phyloP scores from a whole-genome alignment of 495 filamentous ascomycete genomes.

The Penicillium diatomitis region DNA sequence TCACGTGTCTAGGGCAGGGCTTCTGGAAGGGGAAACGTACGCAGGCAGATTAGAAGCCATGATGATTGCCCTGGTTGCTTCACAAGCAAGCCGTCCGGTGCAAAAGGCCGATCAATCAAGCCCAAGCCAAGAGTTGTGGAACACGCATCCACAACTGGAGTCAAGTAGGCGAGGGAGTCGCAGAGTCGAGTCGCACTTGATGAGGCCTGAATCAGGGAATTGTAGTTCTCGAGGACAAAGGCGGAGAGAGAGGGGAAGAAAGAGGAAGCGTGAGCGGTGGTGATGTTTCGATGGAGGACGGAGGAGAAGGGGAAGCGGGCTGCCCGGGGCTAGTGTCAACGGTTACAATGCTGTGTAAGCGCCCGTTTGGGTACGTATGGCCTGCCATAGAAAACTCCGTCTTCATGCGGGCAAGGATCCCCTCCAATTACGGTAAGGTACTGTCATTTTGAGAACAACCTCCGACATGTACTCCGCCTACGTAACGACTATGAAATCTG shows the following conservation, averaged over 20 bases:
- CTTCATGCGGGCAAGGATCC: not conserved
- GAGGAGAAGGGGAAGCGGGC: constrained; percentile 13
- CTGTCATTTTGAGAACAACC: not conserved
- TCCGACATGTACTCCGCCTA: constrained; percentile 3
- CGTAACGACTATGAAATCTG: constrained; percentile 12
- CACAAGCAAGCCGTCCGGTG: constrained; percentile 22
- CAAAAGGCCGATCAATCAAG: constrained; percentile 36
- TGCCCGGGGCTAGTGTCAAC: not conserved
- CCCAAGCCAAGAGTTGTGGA: constrained; percentile 25
- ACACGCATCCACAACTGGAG: constrained; percentile 34
- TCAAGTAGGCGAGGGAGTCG: not conserved
- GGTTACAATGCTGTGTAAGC: not conserved
- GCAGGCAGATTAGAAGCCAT: constrained; percentile 55
- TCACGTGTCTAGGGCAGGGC: too few relatives aligned
- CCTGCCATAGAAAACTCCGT: not conserved
- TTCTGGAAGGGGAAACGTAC: constrained; percentile 29
- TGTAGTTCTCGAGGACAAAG: constrained; percentile 3
- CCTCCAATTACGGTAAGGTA: not conserved
- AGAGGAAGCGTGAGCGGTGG: not conserved
- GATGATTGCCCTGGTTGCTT: constrained; percentile 22
- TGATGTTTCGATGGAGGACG: constrained; percentile 12
- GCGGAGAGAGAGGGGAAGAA: not conserved
- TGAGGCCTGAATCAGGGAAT: constrained; percentile 5
- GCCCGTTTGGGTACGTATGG: not conserved
- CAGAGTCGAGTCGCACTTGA: constrained; percentile 8